phyloP scores from a whole-genome alignment of 2,329 filamentous ascomycete genomes.

The Fusarium multiceps region DNA sequence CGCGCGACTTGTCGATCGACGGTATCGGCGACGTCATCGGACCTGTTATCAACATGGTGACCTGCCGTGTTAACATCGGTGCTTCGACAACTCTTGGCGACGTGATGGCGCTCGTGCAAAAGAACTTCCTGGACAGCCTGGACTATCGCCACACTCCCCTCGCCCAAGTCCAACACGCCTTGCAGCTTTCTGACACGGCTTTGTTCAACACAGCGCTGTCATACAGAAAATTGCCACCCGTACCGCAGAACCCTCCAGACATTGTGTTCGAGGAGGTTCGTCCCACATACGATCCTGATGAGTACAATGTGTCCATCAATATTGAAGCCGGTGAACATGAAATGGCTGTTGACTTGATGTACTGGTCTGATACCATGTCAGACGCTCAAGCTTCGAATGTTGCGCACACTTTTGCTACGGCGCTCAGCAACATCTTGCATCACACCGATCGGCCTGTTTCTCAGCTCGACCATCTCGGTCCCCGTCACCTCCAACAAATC shows the following conservation, averaged over 20 bases:
- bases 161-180: slow-evolving; percentile 38
- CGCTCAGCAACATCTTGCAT: slow-evolving; percentile 37
- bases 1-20: slow-evolving; percentile 61
- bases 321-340: slow-evolving; percentile 31
- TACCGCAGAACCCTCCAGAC: slow-evolving; percentile 7
- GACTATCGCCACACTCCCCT: slow-evolving; percentile 26
- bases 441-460: slow-evolving; percentile 7
- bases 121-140: slow-evolving; percentile 27
- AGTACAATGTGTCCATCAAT: slow-evolving; percentile 40
- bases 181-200: slow-evolving; percentile 34
- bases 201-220: slow-evolving; percentile 44
- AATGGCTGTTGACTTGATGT: slow-evolving; percentile 42
- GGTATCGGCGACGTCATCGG: slow-evolving; percentile 62
- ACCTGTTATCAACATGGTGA: slow-evolving; percentile 67
- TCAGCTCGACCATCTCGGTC: slow-evolving; percentile 24
- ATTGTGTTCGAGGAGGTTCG: slow-evolving; percentile 39
- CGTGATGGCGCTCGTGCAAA: slow-evolving; percentile 21
- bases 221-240: slow-evolving; percentile 38
- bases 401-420: slow-evolving; percentile 26
- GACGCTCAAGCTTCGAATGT: slow-evolving; percentile 35
- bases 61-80: slow-evolving; percentile 58
- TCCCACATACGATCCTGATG: slow-evolving; percentile 40
- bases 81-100: background rate
- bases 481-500: slow-evolving; percentile 1
- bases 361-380: slow-evolving; percentile 39